A percentile compares a stretch with the other conserved stretches of the same genome.
Evolutionary conservation across 2,329 filamentous ascomycete genomes (phyloP).

Genomic region (Epichloe uncinata): DNA sequence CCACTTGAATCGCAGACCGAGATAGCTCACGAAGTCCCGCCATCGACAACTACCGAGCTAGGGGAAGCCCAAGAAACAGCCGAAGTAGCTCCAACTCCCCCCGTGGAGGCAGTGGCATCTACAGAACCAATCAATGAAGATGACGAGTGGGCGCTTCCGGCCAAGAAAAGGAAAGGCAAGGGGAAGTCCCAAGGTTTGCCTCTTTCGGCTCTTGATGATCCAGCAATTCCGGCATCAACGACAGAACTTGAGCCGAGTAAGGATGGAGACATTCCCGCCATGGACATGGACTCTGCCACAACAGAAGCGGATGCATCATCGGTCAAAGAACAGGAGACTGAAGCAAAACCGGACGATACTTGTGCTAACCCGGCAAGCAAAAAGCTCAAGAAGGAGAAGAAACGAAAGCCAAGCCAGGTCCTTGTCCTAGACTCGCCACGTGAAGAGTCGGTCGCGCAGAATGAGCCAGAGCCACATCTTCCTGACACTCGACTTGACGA

Average conservation of each 20-base stretch:
- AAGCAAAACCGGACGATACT: conserved; percentile 11
- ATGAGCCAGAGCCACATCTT: not conserved
- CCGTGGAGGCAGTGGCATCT: not conserved
- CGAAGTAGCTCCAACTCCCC: not conserved
- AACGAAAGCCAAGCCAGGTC: conserved; percentile 13
- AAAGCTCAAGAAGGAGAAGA: conserved; percentile 17
- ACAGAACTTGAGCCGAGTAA: not conserved
- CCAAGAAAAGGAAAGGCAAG: conserved; percentile 23
- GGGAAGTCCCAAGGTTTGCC: conserved; percentile 11
- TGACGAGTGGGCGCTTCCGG: conserved; percentile 9
- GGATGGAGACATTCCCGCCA: not conserved
- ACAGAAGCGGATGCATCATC: not conserved
- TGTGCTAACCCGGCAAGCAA: conserved; percentile 6
- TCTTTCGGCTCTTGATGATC: not conserved
- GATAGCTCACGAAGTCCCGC: not conserved
- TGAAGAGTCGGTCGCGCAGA: not conserved
- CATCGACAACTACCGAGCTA: not conserved
- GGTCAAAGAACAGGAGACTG: not conserved
- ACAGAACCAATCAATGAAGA: conserved; percentile 3
- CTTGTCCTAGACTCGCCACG: conserved; percentile 1
- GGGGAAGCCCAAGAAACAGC: not conserved
- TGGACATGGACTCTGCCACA: not conserved
- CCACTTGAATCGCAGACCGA: not conserved
- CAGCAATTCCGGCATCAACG: not conserved
- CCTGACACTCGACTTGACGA: not conserved